Percentiles rank a stretch among this genome's conserved stretches.
Evolutionary conservation across 208 protist species (phyloP).

Genomic region (Leishmania martiniquensis): DNA sequence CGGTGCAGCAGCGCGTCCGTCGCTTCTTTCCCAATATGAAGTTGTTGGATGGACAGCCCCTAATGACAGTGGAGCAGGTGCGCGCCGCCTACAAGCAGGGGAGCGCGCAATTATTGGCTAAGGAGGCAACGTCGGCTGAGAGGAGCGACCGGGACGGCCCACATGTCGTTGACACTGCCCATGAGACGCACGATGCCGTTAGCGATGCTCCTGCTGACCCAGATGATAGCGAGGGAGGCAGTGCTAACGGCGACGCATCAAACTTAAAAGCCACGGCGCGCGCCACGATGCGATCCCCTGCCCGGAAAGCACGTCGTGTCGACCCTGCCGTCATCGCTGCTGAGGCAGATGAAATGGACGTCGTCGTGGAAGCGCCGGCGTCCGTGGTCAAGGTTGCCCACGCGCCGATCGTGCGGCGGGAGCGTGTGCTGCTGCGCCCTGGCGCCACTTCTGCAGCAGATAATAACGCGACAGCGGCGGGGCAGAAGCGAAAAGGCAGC

Average conservation of each 20-base stretch:
- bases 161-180: background rate
- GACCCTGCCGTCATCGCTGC: constrained; percentile 23
- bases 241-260: background rate
- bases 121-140: background rate
- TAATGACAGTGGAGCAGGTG: constrained; percentile 31
- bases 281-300: background rate
- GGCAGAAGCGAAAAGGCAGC: constrained; percentile 13
- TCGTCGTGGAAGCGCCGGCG: constrained; percentile 52
- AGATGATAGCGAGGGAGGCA: background rate
- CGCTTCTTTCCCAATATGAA: constrained; percentile 45
- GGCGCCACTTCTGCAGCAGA: background rate
- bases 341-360: constrained; percentile 56
- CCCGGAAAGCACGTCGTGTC: constrained; percentile 13
- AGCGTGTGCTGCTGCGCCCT: constrained; percentile 39
- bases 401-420: constrained; percentile 67
- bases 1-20: constrained; percentile 34
- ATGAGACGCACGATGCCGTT: background rate
- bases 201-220: background rate
- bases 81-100: constrained; percentile 12
- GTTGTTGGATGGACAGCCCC: constrained; percentile 46
- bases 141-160: background rate
- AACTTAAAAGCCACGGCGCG: too few species aligned
- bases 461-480: background rate
- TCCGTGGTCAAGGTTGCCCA: constrained; percentile 29
- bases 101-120: background rate